Base-by-base conservation (phyloP, 1,284 basidiomycete species). In the Acaromyces ingoldii region DNA sequence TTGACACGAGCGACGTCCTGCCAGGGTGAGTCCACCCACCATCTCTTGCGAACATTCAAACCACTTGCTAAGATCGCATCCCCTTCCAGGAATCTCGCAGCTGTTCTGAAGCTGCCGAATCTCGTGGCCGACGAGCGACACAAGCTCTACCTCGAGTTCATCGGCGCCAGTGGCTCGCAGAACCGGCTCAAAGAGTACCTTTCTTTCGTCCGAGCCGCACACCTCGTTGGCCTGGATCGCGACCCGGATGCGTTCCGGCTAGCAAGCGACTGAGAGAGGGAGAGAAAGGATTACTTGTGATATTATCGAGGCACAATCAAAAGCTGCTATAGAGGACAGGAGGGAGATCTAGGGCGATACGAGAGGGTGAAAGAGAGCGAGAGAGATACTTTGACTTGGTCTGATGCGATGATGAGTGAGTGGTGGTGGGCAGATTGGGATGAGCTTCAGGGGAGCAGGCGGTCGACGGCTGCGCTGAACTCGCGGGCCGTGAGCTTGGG, bases 121-220 rank as follows among this genome's bases (percentile, higher is more conserved):
- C 79, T 89, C 29, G 86, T 98, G 1, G 92, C 91, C 0, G 89
- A 92, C 76, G 89, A 89, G 60, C 82, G 88, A 40, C 87, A 89
- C 76, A 84, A 84, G 66, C 77, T 97, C 24, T 95, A 91, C 72
- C 84, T 88, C 57, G 90, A 91, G 73, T 95, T 96, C 75, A 80
- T 87, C 24, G 80, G 80, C 46, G 79, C 81, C 51, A 80, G 82
- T 11, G 37, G 49, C 24, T 33, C 33, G 33, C 26, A 40, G 7
- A 66, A 72, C 41, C 47, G 67, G 44, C 58, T 74, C 15, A 52
- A 56, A 7, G 60, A 63, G 40, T 74, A 74, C 50, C 57, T 74
- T 28, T 52, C 54, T 21, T 62, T 67, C 21, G 70, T 74, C 1
- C 58, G 72, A 6, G 57, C 63, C 44, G 72, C 70, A 17, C 29